phyloP scores from a whole-genome alignment of 2,329 filamentous ascomycete genomes.

The Aspergillus carbonarius region DNA sequence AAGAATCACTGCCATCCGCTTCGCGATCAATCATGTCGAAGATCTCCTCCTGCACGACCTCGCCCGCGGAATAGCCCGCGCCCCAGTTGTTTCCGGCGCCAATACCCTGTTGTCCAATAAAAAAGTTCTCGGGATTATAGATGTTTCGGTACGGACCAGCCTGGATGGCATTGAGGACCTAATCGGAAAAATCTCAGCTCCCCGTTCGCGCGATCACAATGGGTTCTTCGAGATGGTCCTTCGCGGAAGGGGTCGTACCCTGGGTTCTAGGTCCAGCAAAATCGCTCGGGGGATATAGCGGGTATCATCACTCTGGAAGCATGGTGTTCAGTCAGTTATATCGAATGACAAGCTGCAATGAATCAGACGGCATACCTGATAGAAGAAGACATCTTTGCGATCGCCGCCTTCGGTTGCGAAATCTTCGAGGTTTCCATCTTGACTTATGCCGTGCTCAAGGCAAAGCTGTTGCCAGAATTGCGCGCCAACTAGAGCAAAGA shows the following conservation, averaged over 20 bases:
- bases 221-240: not conserved
- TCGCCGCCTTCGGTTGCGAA: slow-evolving; percentile 97
- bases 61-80: slow-evolving; percentile 89
- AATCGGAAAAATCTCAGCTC: slow-evolving; percentile 8
- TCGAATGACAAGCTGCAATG: not conserved
- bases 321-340: not conserved
- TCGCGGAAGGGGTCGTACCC: slow-evolving; percentile 53
- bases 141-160: slow-evolving; percentile 95
- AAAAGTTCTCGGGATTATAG: slow-evolving; percentile 99
- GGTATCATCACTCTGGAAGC: slow-evolving; percentile 81
- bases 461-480: slow-evolving; percentile 99
- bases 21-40: slow-evolving; percentile 99
- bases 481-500: slow-evolving; percentile 68
- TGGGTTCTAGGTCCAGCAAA: slow-evolving; percentile 88
- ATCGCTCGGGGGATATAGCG: slow-evolving; percentile 97
- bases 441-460: slow-evolving; percentile 95
- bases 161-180: slow-evolving; percentile 90
- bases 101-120: slow-evolving; percentile 87
- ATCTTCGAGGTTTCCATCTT: slow-evolving; percentile 94
- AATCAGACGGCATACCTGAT: slow-evolving; percentile 56
- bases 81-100: slow-evolving; percentile 99
- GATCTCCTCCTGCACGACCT: slow-evolving; percentile 90
- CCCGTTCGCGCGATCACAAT: slow-evolving; percentile 3
- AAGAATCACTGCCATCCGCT: slow-evolving; percentile 93
- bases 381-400: slow-evolving; percentile 99